Evolutionary conservation across 345 rosid species (phyloP).

Genomic region (Brassica carinata): DNA sequence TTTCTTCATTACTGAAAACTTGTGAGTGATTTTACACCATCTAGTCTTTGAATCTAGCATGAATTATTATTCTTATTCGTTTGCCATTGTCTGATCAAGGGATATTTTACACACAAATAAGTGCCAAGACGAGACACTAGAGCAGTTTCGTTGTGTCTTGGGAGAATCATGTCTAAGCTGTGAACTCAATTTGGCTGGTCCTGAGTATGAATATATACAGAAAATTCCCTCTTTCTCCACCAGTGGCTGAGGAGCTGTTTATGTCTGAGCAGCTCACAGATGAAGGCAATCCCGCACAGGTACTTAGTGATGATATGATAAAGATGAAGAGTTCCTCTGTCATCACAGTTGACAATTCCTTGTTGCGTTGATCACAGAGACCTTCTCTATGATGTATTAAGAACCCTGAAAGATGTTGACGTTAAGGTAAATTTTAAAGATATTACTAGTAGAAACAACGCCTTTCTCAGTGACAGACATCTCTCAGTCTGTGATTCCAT

Average conservation of each 20-base stretch:
- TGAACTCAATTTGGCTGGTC: constrained; percentile 71
- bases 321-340: constrained; percentile 57
- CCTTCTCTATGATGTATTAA: constrained; percentile 72
- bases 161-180: constrained; percentile 79
- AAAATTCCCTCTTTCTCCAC: constrained; percentile 59
- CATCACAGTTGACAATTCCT: constrained; percentile 62
- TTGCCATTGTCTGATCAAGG: constrained; percentile 41
- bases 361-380: constrained; percentile 80
- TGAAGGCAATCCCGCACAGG: constrained; percentile 53
- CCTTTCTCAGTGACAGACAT: neutral
- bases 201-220: constrained; percentile 63
- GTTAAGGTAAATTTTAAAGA: constrained; percentile 55
- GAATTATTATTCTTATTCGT: neutral
- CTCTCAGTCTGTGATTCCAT: constrained; percentile 10
- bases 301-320: constrained; percentile 63
- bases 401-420: constrained; percentile 80
- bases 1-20: constrained; percentile 78
- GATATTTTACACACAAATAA: constrained; percentile 65
- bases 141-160: constrained; percentile 65
- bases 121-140: constrained; percentile 59
- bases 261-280: constrained; percentile 49
- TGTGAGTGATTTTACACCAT: constrained; percentile 47
- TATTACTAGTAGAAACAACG: neutral
- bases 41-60: neutral
- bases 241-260: constrained; percentile 61